phyloP scores from a whole-genome alignment of 768 basidiomycete genomes.

The Suillus clintonianus region DNA sequence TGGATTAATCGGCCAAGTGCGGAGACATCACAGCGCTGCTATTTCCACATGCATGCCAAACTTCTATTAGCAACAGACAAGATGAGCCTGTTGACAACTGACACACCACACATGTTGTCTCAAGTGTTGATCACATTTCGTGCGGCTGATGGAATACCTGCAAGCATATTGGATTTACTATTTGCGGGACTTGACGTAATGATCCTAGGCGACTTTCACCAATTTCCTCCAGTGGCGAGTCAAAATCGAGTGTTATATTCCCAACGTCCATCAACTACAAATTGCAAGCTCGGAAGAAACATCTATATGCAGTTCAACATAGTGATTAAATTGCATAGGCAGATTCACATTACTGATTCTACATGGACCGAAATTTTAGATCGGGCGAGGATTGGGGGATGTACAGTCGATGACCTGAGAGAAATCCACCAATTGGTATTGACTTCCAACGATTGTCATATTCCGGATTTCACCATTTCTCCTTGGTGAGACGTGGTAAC shows the following conservation, averaged over 20 bases:
- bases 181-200: slow-evolving; percentile 43
- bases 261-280: neutral
- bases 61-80: slow-evolving; percentile 14
- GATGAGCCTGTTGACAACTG: slow-evolving; percentile 38
- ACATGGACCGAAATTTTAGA: slow-evolving; percentile 34
- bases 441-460: no score
- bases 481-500: no score
- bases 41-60: no score
- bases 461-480: no score
- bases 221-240: slow-evolving; percentile 12
- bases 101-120: no score
- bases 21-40: no score
- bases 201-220: slow-evolving; percentile 45
- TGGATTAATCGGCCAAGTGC: neutral
- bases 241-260: slow-evolving; percentile 13
- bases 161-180: no score
- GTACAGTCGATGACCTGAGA: neutral
- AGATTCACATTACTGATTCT: slow-evolving; percentile 33
- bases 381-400: slow-evolving; percentile 3
- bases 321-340: slow-evolving; percentile 39
- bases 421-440: no score
- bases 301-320: slow-evolving; percentile 33
- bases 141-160: no score
- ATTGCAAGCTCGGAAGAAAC: slow-evolving; percentile 17
- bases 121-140: no score